Evolutionary conservation across 176 grass and related monocot genomes (phyloP).

Genomic region (Phoenix roebelenii): DNA sequence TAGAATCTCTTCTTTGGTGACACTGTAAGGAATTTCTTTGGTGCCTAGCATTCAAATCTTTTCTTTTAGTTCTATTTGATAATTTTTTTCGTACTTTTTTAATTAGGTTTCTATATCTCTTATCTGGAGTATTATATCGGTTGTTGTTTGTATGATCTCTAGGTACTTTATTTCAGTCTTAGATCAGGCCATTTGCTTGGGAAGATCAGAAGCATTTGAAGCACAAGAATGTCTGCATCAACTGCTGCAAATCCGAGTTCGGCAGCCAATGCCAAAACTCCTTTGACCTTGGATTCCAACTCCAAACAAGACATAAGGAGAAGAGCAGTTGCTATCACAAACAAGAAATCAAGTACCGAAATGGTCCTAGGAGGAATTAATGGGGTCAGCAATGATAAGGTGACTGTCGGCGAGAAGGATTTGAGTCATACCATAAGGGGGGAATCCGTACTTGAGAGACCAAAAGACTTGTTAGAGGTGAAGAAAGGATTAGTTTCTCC

Average conservation of each 20-base stretch:
- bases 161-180: too few relatives aligned
- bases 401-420: conserved; percentile 34
- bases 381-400: conserved; percentile 20
- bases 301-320: conserved; percentile 50
- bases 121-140: too few relatives aligned
- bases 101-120: too few relatives aligned
- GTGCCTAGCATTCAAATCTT: too few relatives aligned
- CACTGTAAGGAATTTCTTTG: too few relatives aligned
- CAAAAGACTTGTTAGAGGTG: conserved; percentile 28
- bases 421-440: conserved; percentile 34
- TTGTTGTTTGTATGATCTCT: too few relatives aligned
- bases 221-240: conserved; percentile 49
- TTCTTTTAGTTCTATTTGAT: too few relatives aligned
- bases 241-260: conserved; percentile 39
- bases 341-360: conserved; percentile 37
- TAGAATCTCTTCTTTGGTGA: too few relatives aligned
- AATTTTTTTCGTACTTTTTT: too few relatives aligned
- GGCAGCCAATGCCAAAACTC: conserved; percentile 42
- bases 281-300: conserved; percentile 50
- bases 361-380: conserved; percentile 25
- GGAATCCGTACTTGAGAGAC: conserved; percentile 38
- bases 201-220: neutral
- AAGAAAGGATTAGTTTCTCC: conserved; percentile 28
- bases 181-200: too few relatives aligned
- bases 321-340: conserved; percentile 35